These are phyloP conservation scores for Papiliotrema flavescens DNA, from an alignment of 1,284 basidiomycete species.

Conservation along the genomic window DNA sequence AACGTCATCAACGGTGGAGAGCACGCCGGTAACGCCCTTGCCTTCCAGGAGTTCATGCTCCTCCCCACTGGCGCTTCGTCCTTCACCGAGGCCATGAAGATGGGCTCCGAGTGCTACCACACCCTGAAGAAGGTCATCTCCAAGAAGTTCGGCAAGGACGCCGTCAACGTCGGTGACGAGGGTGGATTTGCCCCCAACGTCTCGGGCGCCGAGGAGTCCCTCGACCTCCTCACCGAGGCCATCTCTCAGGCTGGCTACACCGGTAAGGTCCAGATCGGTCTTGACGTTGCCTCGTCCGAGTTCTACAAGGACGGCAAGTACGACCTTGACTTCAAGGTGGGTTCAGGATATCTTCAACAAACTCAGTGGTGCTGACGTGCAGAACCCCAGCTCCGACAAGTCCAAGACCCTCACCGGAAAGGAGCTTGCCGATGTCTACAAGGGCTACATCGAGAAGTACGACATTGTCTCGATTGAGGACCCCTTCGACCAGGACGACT, in stretches of 20 bases:
- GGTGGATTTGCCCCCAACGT: conserved; percentile 99
- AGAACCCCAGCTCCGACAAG: conserved; percentile 98
- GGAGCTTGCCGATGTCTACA: conserved; percentile 92
- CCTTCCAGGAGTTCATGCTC: conserved; percentile 99
- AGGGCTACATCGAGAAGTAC: conserved; percentile 82
- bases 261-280: conserved; percentile 97
- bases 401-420: conserved; percentile 92
- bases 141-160: conserved; percentile 98
- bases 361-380: conserved; percentile 38
- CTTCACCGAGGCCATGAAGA: conserved; percentile 98
- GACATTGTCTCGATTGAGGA: conserved; percentile 98
- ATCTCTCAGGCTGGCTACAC: conserved; percentile 98
- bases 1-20: conserved; percentile 99
- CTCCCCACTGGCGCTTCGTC: conserved; percentile 85
- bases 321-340: conserved; percentile 82
- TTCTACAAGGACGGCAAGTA: conserved; percentile 99
- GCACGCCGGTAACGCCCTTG: conserved; percentile 98
- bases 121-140: conserved; percentile 99
- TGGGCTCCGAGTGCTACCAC: conserved; percentile 98
- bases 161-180: conserved; percentile 99
- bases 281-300: conserved; percentile 98
- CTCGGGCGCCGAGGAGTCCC: conserved; percentile 91
- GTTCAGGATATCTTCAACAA: conserved; percentile 26
- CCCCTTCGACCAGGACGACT: conserved; percentile 99
- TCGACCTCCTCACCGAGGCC: conserved; percentile 91